Evolutionary conservation across 1,139 yeast genomes (phyloP), one percentile per base, ranked within the genome.

Genomic region (Arxiozyma slooffiae): DNA sequence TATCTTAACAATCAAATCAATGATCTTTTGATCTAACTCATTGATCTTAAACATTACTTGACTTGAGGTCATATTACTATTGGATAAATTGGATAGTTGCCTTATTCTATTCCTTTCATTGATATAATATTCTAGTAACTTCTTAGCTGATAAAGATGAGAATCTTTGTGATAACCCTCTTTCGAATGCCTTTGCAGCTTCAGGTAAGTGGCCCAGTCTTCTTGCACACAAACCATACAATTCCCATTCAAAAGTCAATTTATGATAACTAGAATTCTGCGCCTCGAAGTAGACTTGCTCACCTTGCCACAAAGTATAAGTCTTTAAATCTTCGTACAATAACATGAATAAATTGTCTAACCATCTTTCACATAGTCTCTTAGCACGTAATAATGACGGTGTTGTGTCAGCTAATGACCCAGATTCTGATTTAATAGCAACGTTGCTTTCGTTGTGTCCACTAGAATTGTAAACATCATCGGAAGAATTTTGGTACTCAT

Each of bases 301-400:
- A 1, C 96, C 90, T 63, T 92, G 94, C 97, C 97, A 92, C 72
- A 88, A 80, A 7, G 97, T 84, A 63, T 87, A 92, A 3, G 89
- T 88, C 56, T 94, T 79, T 61, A 92, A 77, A 64, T 94, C 97
- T 61, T 90, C 97, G 64, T 89, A 94, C 53, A 92, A 74, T 26
- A 90, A 77, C 87, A 92, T 84, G 67, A 94, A 92, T 54, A 94
- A 73, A 61, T 89, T 87, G 66, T 94, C 99, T 56, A 94, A 76
- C 96, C 98, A 90, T 62, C 97, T 79, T 70, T 94, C 98, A 70
- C 98, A 92, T 52, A 94, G 76, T 56, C 98, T 76, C 64, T 94
- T 94, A 64, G 64, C 55, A 48, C 64, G 63, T 42, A 61, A 48
- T 11, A 54, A 49, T 16, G 56, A 48, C 5, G 49, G 16, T 17